Conservation (phyloP, 306 rosid species). For the Urtica urens region DNA sequence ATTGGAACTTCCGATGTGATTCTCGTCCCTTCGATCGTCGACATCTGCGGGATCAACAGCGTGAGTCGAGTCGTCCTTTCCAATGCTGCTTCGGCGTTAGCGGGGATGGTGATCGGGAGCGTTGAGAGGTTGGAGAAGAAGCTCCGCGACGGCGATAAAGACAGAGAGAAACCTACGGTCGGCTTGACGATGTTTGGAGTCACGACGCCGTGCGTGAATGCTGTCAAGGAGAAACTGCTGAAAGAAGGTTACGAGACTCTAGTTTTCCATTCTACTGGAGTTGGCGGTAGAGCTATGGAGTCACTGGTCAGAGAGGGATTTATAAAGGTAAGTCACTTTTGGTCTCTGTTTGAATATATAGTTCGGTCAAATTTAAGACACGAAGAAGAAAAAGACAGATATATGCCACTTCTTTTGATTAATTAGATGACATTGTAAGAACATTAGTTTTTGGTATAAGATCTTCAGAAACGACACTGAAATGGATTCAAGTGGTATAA, state of each 20-base stretch:
- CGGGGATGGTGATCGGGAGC: constrained; percentile 82
- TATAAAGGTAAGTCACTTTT: constrained; percentile 49
- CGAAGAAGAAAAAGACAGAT: no score
- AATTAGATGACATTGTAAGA: no score
- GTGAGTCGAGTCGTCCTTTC: constrained; percentile 56
- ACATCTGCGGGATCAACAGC: constrained; percentile 67
- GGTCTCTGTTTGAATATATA: no score
- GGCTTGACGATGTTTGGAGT: constrained; percentile 94
- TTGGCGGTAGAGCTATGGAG: constrained; percentile 97
- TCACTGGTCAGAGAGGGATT: constrained; percentile 71
- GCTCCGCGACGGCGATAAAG: constrained; percentile 2
- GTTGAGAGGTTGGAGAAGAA: constrained; percentile 28
- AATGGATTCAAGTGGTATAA: no score
- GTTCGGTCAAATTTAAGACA: no score
- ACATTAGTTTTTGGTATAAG: no score
- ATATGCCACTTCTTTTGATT: no score
- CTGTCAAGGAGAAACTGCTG: constrained; percentile 55
- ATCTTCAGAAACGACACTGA: no score
- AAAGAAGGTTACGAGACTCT: constrained; percentile 68
- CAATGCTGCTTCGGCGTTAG: constrained; percentile 78
- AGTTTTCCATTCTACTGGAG: constrained; percentile 92
- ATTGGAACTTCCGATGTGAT: constrained; percentile 70
- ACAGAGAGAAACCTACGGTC: constrained; percentile 51
- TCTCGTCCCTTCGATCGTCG: constrained; percentile 67
- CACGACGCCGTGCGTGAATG: constrained; percentile 66